These are phyloP conservation scores for Colletotrichum caudatum DNA, from an alignment of 2,329 filamentous ascomycete species.

Conservation along the genomic window DNA sequence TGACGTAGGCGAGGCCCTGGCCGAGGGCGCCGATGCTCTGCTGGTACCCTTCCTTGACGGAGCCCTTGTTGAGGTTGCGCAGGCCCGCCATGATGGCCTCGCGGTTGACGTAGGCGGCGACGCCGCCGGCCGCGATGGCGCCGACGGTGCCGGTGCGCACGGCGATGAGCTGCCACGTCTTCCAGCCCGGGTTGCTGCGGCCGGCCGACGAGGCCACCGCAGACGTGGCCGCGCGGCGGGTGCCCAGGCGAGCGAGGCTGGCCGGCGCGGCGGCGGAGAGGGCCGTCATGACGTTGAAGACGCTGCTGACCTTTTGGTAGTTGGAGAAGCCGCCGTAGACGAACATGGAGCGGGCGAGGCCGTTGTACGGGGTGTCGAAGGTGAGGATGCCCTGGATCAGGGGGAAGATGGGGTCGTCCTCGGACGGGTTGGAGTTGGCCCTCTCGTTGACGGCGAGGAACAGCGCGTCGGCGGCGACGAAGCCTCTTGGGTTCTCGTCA, in stretches of 20 bases:
- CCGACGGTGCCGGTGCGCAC: conserved; percentile 86
- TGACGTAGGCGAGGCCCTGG: conserved; percentile 68
- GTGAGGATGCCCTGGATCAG: conserved; percentile 83
- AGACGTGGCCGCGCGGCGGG: conserved; percentile 47
- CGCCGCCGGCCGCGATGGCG: conserved; percentile 82
- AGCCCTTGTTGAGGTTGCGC: conserved; percentile 61
- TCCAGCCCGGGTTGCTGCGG: conserved; percentile 57
- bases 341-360: conserved; percentile 70
- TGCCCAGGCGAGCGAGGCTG: conserved; percentile 54
- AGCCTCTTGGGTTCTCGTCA: conserved; percentile 66
- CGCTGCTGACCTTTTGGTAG: conserved; percentile 67
- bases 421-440: conserved; percentile 53
- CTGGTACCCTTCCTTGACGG: conserved; percentile 62
- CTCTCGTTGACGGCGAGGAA: conserved; percentile 77
- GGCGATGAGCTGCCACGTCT: conserved; percentile 73
- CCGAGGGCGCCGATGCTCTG: conserved; percentile 62
- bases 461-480: conserved; percentile 86
- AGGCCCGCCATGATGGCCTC: conserved; percentile 71
- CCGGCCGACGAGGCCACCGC: conserved; percentile 40
- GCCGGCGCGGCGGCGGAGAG: conserved; percentile 63
- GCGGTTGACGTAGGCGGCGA: conserved; percentile 83
- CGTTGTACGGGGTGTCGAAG: conserved; percentile 88
- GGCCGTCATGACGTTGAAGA: conserved; percentile 69
- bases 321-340: conserved; percentile 71
- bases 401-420: conserved; percentile 74